These are phyloP conservation scores for Teunomyces kruisii DNA, from an alignment of 805 yeast genomes.

Conservation along the genomic window DNA sequence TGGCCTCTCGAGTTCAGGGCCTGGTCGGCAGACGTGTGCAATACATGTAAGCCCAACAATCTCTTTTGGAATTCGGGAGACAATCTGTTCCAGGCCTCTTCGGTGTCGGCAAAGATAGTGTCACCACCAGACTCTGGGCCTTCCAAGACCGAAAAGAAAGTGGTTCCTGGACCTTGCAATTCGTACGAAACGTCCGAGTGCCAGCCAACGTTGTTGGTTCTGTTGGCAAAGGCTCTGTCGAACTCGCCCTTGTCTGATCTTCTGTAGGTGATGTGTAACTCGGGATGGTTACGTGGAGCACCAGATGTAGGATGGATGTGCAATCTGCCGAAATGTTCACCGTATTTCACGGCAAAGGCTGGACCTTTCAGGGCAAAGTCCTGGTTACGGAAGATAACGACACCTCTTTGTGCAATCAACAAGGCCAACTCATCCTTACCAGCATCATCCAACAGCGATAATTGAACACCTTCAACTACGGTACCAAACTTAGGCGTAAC, in stretches of 20 bases:
- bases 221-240: constrained; percentile 24
- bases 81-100: constrained; percentile 36
- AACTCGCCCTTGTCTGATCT: constrained; percentile 29
- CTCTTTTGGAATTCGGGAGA: constrained; percentile 35
- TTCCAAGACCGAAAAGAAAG: constrained; percentile 34
- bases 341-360: constrained; percentile 51
- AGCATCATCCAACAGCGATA: constrained; percentile 49
- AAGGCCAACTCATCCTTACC: constrained; percentile 72
- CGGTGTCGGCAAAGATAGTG: constrained; percentile 36
- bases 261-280: constrained; percentile 35
- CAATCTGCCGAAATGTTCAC: constrained; percentile 64
- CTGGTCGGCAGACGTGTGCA: constrained; percentile 36
- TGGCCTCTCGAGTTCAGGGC: constrained; percentile 24
- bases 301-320: constrained; percentile 78
- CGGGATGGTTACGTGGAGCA: constrained; percentile 50
- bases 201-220: constrained; percentile 34
- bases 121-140: constrained; percentile 42
- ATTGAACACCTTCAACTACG: constrained; percentile 59
- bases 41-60: constrained; percentile 31
- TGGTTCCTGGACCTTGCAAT: constrained; percentile 34
- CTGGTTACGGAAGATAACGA: constrained; percentile 64
- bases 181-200: constrained; percentile 39
- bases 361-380: constrained; percentile 57
- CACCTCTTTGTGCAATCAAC: constrained; percentile 67
- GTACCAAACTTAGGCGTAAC: constrained; percentile 73